These are phyloP conservation scores for Fagopyrum esculentum DNA, from an alignment of 148 eudicot species.

Conservation along the genomic window DNA sequence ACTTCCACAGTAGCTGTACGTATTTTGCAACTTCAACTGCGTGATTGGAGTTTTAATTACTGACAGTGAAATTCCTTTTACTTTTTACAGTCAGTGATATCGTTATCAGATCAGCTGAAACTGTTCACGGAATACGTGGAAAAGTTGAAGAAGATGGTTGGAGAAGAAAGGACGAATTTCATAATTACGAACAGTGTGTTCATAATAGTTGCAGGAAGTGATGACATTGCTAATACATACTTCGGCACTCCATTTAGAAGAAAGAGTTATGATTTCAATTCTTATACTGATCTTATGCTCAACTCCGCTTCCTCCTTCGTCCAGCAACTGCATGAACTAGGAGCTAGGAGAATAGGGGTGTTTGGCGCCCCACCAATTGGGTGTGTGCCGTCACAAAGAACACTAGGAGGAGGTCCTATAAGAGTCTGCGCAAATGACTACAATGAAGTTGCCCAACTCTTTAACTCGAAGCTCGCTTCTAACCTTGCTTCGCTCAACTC, in stretches of 20 bases:
- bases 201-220: conserved; percentile 20
- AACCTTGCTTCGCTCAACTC: conserved; percentile 18
- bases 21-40: too few relatives aligned
- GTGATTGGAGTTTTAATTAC: too few relatives aligned
- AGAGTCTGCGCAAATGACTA: conserved; percentile 28
- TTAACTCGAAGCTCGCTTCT: conserved; percentile 40
- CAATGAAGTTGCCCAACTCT: conserved; percentile 39
- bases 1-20: conserved; percentile 44
- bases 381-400: conserved; percentile 51
- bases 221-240: conserved; percentile 36
- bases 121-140: conserved; percentile 28
- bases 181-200: conserved; percentile 19
- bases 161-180: conserved; percentile 23
- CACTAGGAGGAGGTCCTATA: conserved; percentile 34
- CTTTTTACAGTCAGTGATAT: conserved; percentile 36
- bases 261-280: conserved; percentile 12
- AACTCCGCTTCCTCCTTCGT: conserved; percentile 37
- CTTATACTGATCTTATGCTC: conserved; percentile 30
- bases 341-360: conserved; percentile 50
- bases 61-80: not conserved
- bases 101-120: conserved; percentile 33
- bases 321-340: conserved; percentile 41
- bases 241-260: conserved; percentile 17
- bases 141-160: conserved; percentile 18
- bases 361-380: conserved; percentile 51